Evolutionary conservation across 176 grass and related monocot species (phyloP).

Genomic region (Zizania latifolia): DNA sequence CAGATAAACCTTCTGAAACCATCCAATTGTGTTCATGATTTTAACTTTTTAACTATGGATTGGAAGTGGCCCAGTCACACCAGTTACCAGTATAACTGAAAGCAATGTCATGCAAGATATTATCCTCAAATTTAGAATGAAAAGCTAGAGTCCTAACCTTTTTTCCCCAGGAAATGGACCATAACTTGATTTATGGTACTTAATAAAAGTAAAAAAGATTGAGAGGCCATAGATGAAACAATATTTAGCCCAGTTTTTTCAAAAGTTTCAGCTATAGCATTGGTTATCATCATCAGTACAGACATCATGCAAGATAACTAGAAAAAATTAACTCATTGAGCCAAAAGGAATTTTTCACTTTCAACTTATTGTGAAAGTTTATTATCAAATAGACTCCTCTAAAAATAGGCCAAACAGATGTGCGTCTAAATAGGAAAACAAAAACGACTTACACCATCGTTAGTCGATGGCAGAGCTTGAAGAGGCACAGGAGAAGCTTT

Average conservation of each 20-base stretch:
- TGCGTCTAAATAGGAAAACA: neutral
- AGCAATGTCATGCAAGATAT: neutral
- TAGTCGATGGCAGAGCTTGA: conserved; percentile 42
- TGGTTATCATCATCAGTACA: neutral
- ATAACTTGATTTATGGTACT: neutral
- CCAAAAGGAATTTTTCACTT: neutral
- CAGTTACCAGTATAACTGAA: neutral
- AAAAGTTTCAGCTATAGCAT: neutral
- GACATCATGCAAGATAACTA: neutral
- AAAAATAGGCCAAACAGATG: neutral
- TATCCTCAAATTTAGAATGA: conserved; percentile 1
- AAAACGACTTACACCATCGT: conserved; percentile 63
- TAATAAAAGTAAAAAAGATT: neutral
- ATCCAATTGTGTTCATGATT: neutral
- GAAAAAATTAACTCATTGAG: neutral
- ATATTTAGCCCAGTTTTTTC: neutral
- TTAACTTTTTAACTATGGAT: neutral
- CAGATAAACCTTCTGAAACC: neutral
- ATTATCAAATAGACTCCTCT: neutral
- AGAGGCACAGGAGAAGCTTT: conserved; percentile 45
- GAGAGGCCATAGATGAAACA: neutral
- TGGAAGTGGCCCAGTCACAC: neutral
- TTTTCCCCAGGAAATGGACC: neutral
- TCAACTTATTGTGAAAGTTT: conserved; percentile 1
- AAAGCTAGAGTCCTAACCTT: neutral